Conservation (phyloP, 2,329 filamentous ascomycete species). For the Ophiostoma pallidulum region DNA sequence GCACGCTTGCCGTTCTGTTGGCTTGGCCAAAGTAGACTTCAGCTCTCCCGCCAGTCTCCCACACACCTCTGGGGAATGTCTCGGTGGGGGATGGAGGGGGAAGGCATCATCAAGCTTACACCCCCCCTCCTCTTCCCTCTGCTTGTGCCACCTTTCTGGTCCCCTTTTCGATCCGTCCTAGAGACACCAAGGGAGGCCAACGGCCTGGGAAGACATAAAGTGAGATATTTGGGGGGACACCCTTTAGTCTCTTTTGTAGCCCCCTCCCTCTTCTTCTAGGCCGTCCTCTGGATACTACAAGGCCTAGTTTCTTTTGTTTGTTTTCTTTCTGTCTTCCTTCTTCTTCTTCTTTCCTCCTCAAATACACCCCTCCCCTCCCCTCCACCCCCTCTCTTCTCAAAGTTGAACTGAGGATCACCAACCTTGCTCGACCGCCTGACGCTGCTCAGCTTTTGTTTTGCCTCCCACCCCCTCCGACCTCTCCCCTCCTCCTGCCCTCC, state of each 20-base stretch:
- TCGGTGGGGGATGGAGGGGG: too few relatives aligned
- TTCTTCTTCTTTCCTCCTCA: not conserved
- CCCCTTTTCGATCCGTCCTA: not conserved
- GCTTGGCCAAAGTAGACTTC: not conserved
- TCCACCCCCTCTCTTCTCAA: not conserved
- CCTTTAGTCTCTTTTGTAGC: too few relatives aligned
- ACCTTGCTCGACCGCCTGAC: too few relatives aligned
- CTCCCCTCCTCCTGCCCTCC: not conserved
- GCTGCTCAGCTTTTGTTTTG: too few relatives aligned
- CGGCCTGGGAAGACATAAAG: too few relatives aligned
- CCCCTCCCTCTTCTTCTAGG: too few relatives aligned
- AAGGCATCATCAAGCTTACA: not conserved
- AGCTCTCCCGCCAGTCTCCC: not conserved
- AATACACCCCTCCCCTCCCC: not conserved
- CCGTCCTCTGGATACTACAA: too few relatives aligned
- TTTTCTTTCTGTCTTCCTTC: not conserved
- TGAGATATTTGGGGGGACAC: too few relatives aligned
- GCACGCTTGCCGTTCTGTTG: not conserved
- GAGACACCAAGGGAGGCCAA: too few relatives aligned
- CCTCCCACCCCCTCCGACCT: not conserved
- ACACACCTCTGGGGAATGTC: too few relatives aligned
- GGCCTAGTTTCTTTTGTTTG: not conserved
- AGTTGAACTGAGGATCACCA: constrained; percentile 5
- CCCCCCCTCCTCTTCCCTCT: not conserved
- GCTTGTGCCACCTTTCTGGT: too few relatives aligned